phyloP scores from a whole-genome alignment of 441 rosid species.

The Breynia disticha region DNA sequence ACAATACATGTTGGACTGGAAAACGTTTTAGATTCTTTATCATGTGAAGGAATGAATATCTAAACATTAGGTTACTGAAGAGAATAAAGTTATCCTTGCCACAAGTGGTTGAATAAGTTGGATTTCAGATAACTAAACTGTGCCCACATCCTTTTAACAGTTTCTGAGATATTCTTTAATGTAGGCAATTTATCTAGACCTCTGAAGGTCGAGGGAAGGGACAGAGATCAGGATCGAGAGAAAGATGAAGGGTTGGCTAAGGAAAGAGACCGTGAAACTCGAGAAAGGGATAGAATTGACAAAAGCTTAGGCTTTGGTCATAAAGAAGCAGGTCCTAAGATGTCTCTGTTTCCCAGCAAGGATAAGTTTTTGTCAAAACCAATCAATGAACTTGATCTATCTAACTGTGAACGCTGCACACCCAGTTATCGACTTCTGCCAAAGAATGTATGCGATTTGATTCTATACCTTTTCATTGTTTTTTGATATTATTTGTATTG shows the following conservation, averaged over 20 bases:
- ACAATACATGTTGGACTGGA: neutral
- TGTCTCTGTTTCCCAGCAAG: slow-evolving; percentile 51
- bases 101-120: neutral
- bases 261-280: slow-evolving; percentile 56
- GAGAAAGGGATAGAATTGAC: slow-evolving; percentile 76
- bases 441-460: slow-evolving; percentile 49
- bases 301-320: slow-evolving; percentile 40
- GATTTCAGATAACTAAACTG: slow-evolving; percentile 3
- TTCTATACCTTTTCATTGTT: slow-evolving; percentile 3
- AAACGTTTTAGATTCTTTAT: too few species aligned
- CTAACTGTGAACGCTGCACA: slow-evolving; percentile 92
- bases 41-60: too few species aligned
- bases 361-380: slow-evolving; percentile 77
- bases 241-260: slow-evolving; percentile 47
- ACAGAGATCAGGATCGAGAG: slow-evolving; percentile 55
- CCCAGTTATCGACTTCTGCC: slow-evolving; percentile 99
- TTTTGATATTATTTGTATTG: slow-evolving; percentile 11
- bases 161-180: slow-evolving; percentile 50
- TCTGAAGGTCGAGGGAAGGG: slow-evolving; percentile 58
- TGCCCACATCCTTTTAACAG: neutral
- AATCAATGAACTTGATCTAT: slow-evolving; percentile 88
- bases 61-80: too few species aligned
- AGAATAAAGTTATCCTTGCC: too few species aligned
- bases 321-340: slow-evolving; percentile 50
- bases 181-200: slow-evolving; percentile 60